Conservation (phyloP, 306 rosid genomes). For the Cucurbita pepo region DNA sequence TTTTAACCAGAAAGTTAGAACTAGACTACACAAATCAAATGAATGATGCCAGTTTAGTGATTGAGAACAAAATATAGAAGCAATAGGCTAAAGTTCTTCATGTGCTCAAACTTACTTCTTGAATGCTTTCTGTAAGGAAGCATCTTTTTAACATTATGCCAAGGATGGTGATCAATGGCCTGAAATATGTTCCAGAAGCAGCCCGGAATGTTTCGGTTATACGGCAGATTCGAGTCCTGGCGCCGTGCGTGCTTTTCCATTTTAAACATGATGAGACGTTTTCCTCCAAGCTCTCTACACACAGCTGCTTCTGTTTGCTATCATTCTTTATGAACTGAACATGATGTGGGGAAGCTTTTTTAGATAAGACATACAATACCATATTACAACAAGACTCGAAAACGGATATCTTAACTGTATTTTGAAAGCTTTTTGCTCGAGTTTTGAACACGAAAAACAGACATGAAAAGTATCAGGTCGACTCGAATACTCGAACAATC, state of each 20-base stretch:
- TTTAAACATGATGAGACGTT: neutral
- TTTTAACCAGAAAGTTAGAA: neutral
- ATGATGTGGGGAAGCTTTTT: neutral
- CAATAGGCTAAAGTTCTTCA: constrained; percentile 9
- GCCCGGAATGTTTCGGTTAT: constrained; percentile 29
- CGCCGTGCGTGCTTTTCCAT: constrained; percentile 45
- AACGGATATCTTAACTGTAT: neutral
- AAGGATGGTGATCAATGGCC: constrained; percentile 49
- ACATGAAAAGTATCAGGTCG: neutral
- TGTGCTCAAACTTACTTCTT: constrained; percentile 30
- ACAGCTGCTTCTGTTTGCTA: constrained; percentile 6
- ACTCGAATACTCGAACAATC: neutral
- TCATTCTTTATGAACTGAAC: neutral
- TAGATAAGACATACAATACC: neutral
- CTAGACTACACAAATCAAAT: neutral
- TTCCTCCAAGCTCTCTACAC: neutral
- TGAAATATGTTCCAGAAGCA: constrained; percentile 56
- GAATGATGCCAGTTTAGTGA: neutral
- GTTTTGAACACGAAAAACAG: neutral
- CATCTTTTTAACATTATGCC: constrained; percentile 48
- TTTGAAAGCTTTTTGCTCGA: neutral
- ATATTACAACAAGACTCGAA: neutral
- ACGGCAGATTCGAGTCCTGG: constrained; percentile 19
- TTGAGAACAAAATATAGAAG: neutral
- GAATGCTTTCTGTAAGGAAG: constrained; percentile 29